Evolutionary conservation across 2,329 filamentous ascomycete species (phyloP).

Genomic region (Trichoderma koningii): DNA sequence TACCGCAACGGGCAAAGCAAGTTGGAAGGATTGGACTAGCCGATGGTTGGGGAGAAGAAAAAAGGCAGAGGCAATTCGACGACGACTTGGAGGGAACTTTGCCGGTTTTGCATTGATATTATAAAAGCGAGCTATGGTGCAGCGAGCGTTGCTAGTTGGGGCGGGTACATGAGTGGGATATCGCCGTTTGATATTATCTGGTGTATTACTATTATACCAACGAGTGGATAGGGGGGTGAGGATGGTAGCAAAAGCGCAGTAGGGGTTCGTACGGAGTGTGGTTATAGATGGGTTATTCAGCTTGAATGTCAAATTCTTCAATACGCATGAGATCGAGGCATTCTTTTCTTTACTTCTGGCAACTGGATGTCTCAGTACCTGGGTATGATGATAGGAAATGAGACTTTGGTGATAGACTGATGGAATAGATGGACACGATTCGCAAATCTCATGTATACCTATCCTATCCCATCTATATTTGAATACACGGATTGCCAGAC

Average conservation of each 20-base stretch:
- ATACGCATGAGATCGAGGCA: background rate
- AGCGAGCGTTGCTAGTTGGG: constrained; percentile 14
- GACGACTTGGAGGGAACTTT: constrained; percentile 14
- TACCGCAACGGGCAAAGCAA: constrained; percentile 10
- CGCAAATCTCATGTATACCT: background rate
- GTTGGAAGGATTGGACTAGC: constrained; percentile 21
- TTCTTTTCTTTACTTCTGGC: background rate
- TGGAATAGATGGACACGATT: too few species aligned
- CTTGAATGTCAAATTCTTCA: constrained; percentile 1
- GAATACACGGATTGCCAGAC: background rate
- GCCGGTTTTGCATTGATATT: background rate
- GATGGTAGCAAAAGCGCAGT: background rate
- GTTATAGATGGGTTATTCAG: background rate
- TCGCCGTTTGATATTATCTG: constrained; percentile 16
- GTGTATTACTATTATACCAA: constrained; percentile 22
- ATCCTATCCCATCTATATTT: background rate
- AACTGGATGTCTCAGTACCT: too few species aligned
- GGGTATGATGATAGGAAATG: background rate
- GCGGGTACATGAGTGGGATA: constrained; percentile 23
- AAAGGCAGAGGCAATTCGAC: background rate
- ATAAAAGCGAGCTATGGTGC: background rate
- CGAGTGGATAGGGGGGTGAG: background rate
- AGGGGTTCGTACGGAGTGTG: background rate
- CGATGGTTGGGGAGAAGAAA: background rate
- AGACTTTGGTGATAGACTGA: background rate